A percentile compares a stretch with the other conserved stretches of the same genome.
Evolutionary conservation across 164 flowering plant species (phyloP).

Genomic region (Warburgia ugandensis): DNA sequence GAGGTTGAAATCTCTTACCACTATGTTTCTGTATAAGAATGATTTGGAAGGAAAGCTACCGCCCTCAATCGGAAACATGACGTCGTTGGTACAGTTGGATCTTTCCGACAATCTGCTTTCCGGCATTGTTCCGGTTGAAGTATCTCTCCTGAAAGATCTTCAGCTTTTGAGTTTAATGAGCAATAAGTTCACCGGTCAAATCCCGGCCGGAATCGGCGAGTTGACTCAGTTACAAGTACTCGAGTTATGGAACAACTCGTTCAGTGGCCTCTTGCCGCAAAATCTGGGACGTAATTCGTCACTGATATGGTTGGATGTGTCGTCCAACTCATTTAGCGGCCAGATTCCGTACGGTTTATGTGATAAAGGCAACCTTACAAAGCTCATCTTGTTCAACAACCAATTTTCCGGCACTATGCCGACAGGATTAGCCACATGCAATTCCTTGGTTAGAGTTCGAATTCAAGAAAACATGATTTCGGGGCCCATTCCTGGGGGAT

Average conservation of each 20-base stretch:
- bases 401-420: constrained; percentile 75
- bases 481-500: constrained; percentile 68
- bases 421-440: constrained; percentile 40
- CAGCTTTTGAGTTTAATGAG: constrained; percentile 78
- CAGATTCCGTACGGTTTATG: constrained; percentile 65
- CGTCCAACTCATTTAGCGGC: constrained; percentile 76
- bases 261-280: constrained; percentile 65
- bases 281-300: constrained; percentile 67
- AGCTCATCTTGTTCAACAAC: constrained; percentile 93
- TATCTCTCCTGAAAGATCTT: constrained; percentile 43
- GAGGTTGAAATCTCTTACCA: constrained; percentile 38
- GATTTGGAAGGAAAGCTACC: constrained; percentile 67
- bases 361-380: constrained; percentile 59
- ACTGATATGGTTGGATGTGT: constrained; percentile 78
- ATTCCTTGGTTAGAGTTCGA: constrained; percentile 68
- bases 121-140: constrained; percentile 59
- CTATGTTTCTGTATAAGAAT: constrained; percentile 64
- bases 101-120: constrained; percentile 69
- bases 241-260: constrained; percentile 89
- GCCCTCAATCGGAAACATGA: constrained; percentile 40
- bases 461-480: constrained; percentile 69
- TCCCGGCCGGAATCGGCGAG: constrained; percentile 46
- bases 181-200: constrained; percentile 55
- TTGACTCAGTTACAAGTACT: constrained; percentile 51
- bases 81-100: constrained; percentile 51